Evolutionary conservation across 2,329 filamentous ascomycete genomes (phyloP).

Genomic region (Cercospora janseana): DNA sequence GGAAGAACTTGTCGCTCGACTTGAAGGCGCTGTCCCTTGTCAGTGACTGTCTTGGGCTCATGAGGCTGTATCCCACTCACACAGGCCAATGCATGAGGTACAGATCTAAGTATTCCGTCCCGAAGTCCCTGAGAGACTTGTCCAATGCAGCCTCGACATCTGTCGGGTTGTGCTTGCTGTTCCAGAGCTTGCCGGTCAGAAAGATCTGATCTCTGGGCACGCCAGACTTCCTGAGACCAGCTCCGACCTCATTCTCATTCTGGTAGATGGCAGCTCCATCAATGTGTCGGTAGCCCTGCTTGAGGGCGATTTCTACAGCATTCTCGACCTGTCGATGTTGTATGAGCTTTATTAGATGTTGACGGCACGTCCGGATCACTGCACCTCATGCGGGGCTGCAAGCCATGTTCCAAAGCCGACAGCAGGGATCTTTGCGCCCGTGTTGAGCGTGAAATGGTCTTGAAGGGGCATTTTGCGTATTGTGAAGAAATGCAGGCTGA

Average conservation of each 20-base stretch:
- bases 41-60: neutral
- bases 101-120: slow-evolving; percentile 50
- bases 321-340: slow-evolving; percentile 30
- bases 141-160: slow-evolving; percentile 26
- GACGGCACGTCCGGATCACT: neutral
- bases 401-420: slow-evolving; percentile 43
- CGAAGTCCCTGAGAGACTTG: slow-evolving; percentile 44
- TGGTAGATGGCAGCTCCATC: slow-evolving; percentile 41
- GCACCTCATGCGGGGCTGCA: slow-evolving; percentile 35
- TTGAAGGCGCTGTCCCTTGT: slow-evolving; percentile 19
- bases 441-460: slow-evolving; percentile 39
- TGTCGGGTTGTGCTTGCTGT: slow-evolving; percentile 58
- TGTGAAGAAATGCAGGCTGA: neutral
- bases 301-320: slow-evolving; percentile 35
- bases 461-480: slow-evolving; percentile 18
- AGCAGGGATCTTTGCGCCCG: slow-evolving; percentile 41
- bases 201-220: slow-evolving; percentile 35
- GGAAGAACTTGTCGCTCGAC: slow-evolving; percentile 40
- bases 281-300: slow-evolving; percentile 42
- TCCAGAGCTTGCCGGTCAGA: slow-evolving; percentile 61
- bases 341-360: slow-evolving; percentile 38
- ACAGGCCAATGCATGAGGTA: slow-evolving; percentile 53
- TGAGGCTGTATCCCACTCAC: slow-evolving; percentile 42
- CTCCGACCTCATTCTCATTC: slow-evolving; percentile 33
- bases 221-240: slow-evolving; percentile 30